Evolutionary conservation across 306 rosid genomes (phyloP), one percentile per base, ranked within the genome.

Genomic region (Cucurbita moschata): DNA sequence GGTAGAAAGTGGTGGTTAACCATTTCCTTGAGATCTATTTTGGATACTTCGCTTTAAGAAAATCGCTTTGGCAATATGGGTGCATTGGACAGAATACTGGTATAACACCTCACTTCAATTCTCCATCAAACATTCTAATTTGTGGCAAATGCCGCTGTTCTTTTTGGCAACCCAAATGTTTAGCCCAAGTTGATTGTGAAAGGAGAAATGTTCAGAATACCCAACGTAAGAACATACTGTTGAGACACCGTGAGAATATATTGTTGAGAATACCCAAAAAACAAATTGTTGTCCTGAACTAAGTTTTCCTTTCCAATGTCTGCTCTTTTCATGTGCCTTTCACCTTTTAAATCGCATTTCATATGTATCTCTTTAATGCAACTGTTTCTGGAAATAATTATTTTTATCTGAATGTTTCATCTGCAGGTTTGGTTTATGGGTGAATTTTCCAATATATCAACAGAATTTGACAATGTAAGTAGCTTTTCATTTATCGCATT

Each of bases 401-500:
- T 30, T 11, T 14, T 47, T 23, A 69, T 30, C 35, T 23, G 15
- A 69, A 21, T 50, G 74, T 69, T 69, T 30, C 43, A 76, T 85
- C 19, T 90, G 84, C 77, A 94, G 97, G 97, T 94, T 82, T 86
- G 96, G 87, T 91, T 89, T 79, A 94, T 94, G 99, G 97, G 99
- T 7, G 82, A 85, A 79, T 86, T 88, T 76, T 87, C 96, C 76
- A 96, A 91, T 84, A 86, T 91, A 64, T 91, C 97, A 23, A 84
- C 80, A 5, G 91, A 91, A 82, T 94, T 94, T 49, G 96, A 94
- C 81, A 85, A 82, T 76, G 99, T 91, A 84, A 85, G 97, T 82
- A 47, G 46, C 54, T 70, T 73, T 42, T 14, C 49, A 79, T 42
- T 15, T 42, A 74, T 52, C 69, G 53, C 51, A 18, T 61, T 11